Conservation (phyloP, 257 asterid species). For the Thymus mandschuricus region DNA sequence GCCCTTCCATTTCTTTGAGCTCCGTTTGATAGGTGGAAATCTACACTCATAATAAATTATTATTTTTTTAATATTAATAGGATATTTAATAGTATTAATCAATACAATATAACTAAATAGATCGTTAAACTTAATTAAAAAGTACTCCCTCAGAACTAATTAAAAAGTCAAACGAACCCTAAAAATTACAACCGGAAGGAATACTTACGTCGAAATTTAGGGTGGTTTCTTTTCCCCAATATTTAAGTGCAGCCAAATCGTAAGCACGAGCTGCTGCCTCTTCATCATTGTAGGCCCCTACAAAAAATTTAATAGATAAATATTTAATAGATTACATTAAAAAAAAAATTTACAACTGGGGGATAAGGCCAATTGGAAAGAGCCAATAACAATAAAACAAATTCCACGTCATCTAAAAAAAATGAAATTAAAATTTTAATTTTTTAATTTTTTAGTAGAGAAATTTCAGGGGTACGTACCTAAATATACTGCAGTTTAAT, state of each 20-base stretch:
- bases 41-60: conserved; percentile 34
- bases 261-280: conserved; percentile 98
- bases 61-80: not conserved
- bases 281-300: conserved; percentile 96
- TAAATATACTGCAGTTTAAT: conserved; percentile 76
- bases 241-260: conserved; percentile 95
- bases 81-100: too few species aligned
- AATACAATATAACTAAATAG: not conserved
- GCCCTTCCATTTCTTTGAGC: conserved; percentile 82
- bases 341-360: conserved; percentile 18
- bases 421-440: not conserved
- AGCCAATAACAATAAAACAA: conserved; percentile 27
- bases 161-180: too few species aligned
- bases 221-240: conserved; percentile 90
- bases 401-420: conserved; percentile 21
- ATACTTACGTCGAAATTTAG: conserved; percentile 79
- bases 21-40: conserved; percentile 61
- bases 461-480: conserved; percentile 52
- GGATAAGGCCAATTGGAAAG: conserved; percentile 40
- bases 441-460: not conserved
- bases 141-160: too few species aligned
- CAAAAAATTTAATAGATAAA: not conserved
- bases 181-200: too few species aligned
- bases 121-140: not conserved
- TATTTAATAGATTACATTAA: conserved; percentile 8